A percentile compares a stretch with the other conserved stretches of the same genome.
phyloP scores from a whole-genome alignment of 1,284 basidiomycete species.

The Phylloboletellus chloephorus region DNA sequence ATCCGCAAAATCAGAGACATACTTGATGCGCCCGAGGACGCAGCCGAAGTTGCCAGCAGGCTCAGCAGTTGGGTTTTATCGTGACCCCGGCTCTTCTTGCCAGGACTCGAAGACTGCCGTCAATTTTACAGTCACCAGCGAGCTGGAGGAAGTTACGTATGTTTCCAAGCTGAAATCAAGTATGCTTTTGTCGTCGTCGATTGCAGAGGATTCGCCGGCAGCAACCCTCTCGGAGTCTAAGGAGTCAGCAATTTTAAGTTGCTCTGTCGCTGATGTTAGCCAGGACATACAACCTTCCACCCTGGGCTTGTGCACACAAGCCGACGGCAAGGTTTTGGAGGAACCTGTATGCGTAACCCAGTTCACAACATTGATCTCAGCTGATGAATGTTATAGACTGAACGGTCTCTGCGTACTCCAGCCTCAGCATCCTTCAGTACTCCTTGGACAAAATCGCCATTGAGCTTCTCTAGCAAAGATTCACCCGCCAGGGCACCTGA shows the following conservation, averaged over 20 bases:
- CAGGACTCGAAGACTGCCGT: slow-evolving; percentile 44
- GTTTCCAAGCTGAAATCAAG: slow-evolving; percentile 15
- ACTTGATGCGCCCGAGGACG: slow-evolving; percentile 25
- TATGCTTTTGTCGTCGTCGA: slow-evolving; percentile 27
- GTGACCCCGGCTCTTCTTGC: slow-evolving; percentile 47
- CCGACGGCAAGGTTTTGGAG: slow-evolving; percentile 45
- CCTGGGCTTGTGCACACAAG: slow-evolving; percentile 30
- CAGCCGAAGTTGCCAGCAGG: slow-evolving; percentile 46
- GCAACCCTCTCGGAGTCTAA: slow-evolving; percentile 5
- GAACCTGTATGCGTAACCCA: slow-evolving; percentile 38
- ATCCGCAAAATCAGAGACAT: slow-evolving; percentile 19
- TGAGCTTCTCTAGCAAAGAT: slow-evolving; percentile 54
- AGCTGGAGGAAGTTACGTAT: slow-evolving; percentile 47
- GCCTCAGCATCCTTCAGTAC: slow-evolving; percentile 39
- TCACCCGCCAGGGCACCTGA: slow-evolving; percentile 61
- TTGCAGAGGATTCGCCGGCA: slow-evolving; percentile 11
- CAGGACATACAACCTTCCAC: slow-evolving; percentile 21
- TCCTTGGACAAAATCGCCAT: slow-evolving; percentile 61
- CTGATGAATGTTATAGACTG: slow-evolving; percentile 33
- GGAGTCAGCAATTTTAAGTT: slow-evolving; percentile 9
- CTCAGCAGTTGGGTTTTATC: slow-evolving; percentile 68
- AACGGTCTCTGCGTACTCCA: slow-evolving; percentile 46
- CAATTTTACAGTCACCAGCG: slow-evolving; percentile 72
- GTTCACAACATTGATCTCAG: slow-evolving; percentile 3
- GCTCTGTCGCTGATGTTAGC: slow-evolving; percentile 22